Base-by-base conservation (phyloP, 78 protist genomes). In the Dictyostelium firmibasis region DNA sequence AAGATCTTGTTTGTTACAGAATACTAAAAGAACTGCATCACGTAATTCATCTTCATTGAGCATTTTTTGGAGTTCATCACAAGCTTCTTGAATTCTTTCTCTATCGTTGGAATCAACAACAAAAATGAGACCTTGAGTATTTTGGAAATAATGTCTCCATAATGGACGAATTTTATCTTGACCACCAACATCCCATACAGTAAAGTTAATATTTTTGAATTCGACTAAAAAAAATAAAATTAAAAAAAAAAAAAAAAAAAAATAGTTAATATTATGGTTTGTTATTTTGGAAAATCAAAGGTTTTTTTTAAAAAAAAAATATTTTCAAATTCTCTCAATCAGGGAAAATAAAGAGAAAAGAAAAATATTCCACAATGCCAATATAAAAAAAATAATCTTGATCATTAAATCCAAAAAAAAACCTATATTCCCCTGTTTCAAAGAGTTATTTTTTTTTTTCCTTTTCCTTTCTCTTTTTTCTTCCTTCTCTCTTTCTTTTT, bases 111-210 rank as follows among this genome's bases (percentile, higher is more conserved):
- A 96, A 92, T 99, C 99, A 23, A 99, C 98, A 3, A 99, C 99
- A 84, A 96, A 99, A 82, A 99, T 98, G 35, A 99, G 84, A 20
- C 97, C 99, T 72, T 98, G 97, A 38, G 99, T 91, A 95, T 97
- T 96, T 60, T 91, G 96, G 98, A 82, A 98, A 77, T 98, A 98
- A 86, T 97, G 98, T 29, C 97, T 83, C 97, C 97, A 95, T 67
- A 98, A 96, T n/a, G 98, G 98, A 2, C 99, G 87, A 74, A 99
- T 97, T 92, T 96, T 98, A 82, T 98, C 99, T 69, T 98, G 99
- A 23, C 99, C 99, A 10, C 99, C 99, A 74, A 98, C 99, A 79
- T 99, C 99, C 99, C 99, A 99, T 44, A 98, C 92, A 43, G 98
- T 97, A 67, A 98, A 98, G 72, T 78, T 93, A 83, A 99, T 84